Evolutionary conservation across 805 yeast genomes (phyloP), one percentile per base, ranked within the genome.

Genomic region (Sporopachydermia quercuum): DNA sequence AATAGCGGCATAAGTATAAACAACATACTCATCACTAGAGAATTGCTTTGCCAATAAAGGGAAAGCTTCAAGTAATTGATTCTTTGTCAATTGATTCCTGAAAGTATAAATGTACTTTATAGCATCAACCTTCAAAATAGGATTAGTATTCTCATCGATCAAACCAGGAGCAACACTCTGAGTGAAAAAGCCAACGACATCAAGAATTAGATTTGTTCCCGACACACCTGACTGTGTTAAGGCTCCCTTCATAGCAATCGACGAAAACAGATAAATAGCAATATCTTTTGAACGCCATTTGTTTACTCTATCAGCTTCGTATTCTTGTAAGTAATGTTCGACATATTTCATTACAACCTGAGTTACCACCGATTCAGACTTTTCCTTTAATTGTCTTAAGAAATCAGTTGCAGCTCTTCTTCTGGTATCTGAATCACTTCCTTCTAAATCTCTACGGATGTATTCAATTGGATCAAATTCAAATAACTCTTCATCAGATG

Each of bases 401-500:
- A 91, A 86, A 51, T 85, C 96, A 1, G 94, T 83, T n/a, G 96
- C 77, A 0, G 95, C 76, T 49, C 93, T 75, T 58, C 96, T 71
- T 58, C 99, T 74, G 1, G 96, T 79, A 53, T 87, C 97, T 11
- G 80, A 72, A 55, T 89, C 97, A 0, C 94, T 78, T 4, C 97
- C 97, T 60, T 93, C 98, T 37, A 93, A 65, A 57, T 91, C 98
- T 45, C 94, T 71, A 52, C 97, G 72, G 15, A 87, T 87, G 54
- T 70, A 91, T 51, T 84, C 93, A 40, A 91, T 79, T 30, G 98
- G 98, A 54, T 91, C 98, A 59, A 91, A 98, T 58, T 91, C 98
- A 57, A 91, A 89, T 45, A 78, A 58, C 57, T 93, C 98, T 51
- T 84, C 85, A 54, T 91, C 99, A 2, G 80, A 68, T 42, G 81